phyloP scores from a whole-genome alignment of 345 rosid genomes.

The Populus deltoides region DNA sequence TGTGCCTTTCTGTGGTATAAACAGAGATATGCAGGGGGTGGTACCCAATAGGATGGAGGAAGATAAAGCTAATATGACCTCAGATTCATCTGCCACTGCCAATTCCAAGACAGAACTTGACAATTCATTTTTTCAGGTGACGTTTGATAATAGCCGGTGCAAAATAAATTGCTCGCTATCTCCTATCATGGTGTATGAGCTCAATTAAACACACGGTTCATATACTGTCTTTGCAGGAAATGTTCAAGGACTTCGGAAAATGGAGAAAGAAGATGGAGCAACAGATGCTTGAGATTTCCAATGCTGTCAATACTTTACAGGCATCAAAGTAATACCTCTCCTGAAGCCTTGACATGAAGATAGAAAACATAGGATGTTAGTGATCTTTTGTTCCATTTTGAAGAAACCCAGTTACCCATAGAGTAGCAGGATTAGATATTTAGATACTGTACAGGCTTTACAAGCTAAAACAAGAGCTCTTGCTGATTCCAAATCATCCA shows the following conservation, averaged over 20 bases:
- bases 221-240: constrained; percentile 46
- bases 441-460: constrained; percentile 41
- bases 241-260: constrained; percentile 57
- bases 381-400: neutral
- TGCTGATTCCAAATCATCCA: neutral
- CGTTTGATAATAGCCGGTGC: neutral
- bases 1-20: constrained; percentile 23
- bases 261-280: constrained; percentile 83
- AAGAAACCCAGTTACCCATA: neutral
- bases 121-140: constrained; percentile 64
- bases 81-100: constrained; percentile 59
- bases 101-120: constrained; percentile 54
- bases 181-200: neutral
- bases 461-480: constrained; percentile 15
- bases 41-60: constrained; percentile 51
- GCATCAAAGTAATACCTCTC: constrained; percentile 32
- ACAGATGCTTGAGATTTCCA: constrained; percentile 61
- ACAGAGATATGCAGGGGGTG: constrained; percentile 53
- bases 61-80: constrained; percentile 49
- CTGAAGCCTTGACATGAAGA: constrained; percentile 16
- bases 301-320: constrained; percentile 51
- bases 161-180: neutral
- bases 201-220: neutral
- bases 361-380: constrained; percentile 20
- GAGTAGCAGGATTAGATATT: constrained; percentile 27